Evolutionary conservation across 257 asterid genomes (phyloP), one percentile per base, ranked within the genome.

Genomic region (Jacaranda copaia): DNA sequence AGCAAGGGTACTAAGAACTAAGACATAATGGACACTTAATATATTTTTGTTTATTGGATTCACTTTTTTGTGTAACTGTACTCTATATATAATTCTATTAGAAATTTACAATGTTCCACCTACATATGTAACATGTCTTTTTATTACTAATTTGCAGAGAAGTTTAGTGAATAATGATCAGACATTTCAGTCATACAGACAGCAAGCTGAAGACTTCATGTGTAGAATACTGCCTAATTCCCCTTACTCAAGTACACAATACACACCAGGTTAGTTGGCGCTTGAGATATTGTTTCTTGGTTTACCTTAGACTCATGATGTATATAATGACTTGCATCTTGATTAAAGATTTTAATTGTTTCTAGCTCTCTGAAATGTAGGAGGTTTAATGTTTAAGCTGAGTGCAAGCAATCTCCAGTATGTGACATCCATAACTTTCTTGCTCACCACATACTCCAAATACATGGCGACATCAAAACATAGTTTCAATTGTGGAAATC

Each of bases 401-500:
- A 72, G 86, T 12, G 83, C 77, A 19, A 90, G 92, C 83, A 94
- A 92, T 79, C 87, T 94, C 53, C 96, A 94, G 57, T 90, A 94
- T 20, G 98, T 90, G 12, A 92, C 97, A 70, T 82, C 97, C 19
- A 92, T 88, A 59, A 86, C 95, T 1, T 87, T 80, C 86, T 79
- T 94, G 85, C 88, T 92, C 1, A 89, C 97, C 0, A 94, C 98
- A 16, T 94, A 94, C 71, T 83, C 97, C 48, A 94, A 94, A 55
- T 94, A 92, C 83, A 92, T 94, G 97, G 91, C 98, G 3, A 11
- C 81, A 58, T 67, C 86, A 4, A 87, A 79, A 18, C 80, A 81
- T 56, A 81, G 87, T 16, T 90, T 94, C 84, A 86, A 73, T 53
- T 90, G 97, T 42, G 97, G 96, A 3, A 82, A 52, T 57, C 76